Evolutionary conservation across 345 rosid species (phyloP).

Genomic region (Camelina hispida): DNA sequence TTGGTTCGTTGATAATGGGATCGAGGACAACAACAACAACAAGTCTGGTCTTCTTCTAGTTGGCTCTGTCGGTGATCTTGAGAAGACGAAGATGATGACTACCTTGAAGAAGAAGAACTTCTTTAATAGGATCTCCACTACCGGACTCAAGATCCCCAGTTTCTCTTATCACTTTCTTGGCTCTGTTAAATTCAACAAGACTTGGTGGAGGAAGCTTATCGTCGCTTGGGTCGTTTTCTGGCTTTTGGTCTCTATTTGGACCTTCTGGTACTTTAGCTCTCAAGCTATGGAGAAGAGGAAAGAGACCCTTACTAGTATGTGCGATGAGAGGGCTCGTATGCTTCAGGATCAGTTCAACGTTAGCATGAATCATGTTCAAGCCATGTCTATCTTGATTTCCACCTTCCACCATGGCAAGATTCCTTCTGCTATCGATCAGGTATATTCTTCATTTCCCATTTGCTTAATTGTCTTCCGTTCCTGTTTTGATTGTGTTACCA

Average conservation of each 20-base stretch:
- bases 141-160: constrained; percentile 59
- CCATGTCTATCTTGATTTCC: constrained; percentile 93
- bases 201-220: constrained; percentile 71
- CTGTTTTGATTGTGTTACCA: background rate
- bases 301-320: constrained; percentile 82
- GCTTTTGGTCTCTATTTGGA: constrained; percentile 54
- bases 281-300: constrained; percentile 82
- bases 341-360: constrained; percentile 98
- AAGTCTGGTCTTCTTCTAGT: constrained; percentile 52
- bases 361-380: constrained; percentile 97
- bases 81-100: constrained; percentile 40
- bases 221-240: constrained; percentile 65
- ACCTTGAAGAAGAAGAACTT: constrained; percentile 51
- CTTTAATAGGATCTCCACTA: constrained; percentile 47
- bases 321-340: constrained; percentile 98
- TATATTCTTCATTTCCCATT: constrained; percentile 15
- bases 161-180: constrained; percentile 59
- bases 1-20: constrained; percentile 63
- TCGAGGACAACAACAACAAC: constrained; percentile 41
- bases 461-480: background rate
- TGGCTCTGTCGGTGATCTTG: constrained; percentile 57
- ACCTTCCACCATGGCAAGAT: constrained; percentile 88
- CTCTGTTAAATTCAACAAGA: constrained; percentile 58
- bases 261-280: constrained; percentile 67
- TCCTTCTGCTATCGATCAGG: constrained; percentile 99